A percentile compares a stretch with the other conserved stretches of the same genome.
Conservation (phyloP, 805 yeast genomes). For the Saturnispora hagleri region DNA sequence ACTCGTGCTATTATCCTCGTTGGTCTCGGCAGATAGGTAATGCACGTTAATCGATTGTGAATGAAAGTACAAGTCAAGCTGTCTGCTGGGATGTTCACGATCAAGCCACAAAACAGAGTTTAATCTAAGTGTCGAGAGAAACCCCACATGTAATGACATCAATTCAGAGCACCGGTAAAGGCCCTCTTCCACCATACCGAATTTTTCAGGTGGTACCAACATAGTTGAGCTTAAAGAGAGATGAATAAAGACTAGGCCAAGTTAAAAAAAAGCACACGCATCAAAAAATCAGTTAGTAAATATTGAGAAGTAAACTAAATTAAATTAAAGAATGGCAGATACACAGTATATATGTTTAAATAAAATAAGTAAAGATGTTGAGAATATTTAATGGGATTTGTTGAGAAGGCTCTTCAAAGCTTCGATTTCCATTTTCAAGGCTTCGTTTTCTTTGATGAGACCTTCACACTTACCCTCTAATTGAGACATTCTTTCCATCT, state of each 20-base stretch:
- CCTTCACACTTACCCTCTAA: conserved; percentile 69
- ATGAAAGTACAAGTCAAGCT: conserved; percentile 56
- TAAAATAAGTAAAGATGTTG: neutral
- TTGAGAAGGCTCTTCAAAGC: conserved; percentile 38
- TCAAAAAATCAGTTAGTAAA: neutral
- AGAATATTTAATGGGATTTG: neutral
- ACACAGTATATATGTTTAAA: neutral
- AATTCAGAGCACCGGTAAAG: conserved; percentile 73
- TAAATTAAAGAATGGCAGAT: neutral
- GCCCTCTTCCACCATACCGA: conserved; percentile 85
- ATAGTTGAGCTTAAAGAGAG: conserved; percentile 27
- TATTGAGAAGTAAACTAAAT: neutral
- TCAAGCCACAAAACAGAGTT: conserved; percentile 66
- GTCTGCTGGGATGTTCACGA: conserved; percentile 76
- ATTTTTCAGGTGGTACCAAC: conserved; percentile 90
- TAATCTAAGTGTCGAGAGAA: conserved; percentile 62
- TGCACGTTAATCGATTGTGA: conserved; percentile 44
- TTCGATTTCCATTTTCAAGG: conserved; percentile 53
- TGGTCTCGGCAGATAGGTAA: conserved; percentile 26
- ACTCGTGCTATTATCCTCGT: conserved; percentile 20
- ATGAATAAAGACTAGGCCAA: neutral
- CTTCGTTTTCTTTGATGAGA: conserved; percentile 48
- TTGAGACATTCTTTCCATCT: conserved; percentile 78
- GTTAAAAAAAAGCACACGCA: neutral
- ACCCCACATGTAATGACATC: conserved; percentile 68